phyloP scores from a whole-genome alignment of 208 protist genomes.

The Balamuthia mandrillaris region DNA sequence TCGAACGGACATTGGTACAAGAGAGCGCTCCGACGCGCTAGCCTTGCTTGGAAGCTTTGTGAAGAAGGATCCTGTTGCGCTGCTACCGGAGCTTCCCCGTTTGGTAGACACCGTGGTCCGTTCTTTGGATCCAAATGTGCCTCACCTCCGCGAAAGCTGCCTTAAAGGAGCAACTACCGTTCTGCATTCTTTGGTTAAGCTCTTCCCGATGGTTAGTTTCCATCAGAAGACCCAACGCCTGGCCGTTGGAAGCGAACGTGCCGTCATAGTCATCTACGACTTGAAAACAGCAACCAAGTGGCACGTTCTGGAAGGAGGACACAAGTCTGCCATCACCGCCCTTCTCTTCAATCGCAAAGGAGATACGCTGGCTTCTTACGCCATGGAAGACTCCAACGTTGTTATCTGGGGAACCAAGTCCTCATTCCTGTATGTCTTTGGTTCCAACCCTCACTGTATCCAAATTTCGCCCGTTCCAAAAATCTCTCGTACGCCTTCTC shows the following conservation, averaged over 20 bases:
- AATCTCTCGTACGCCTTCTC: too few relatives aligned
- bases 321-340: slow-evolving; percentile 38
- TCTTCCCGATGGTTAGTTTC: slow-evolving; percentile 70
- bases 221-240: slow-evolving; percentile 64
- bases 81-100: neutral
- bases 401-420: slow-evolving; percentile 56
- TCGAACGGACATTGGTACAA: neutral
- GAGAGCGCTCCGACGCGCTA: neutral
- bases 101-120: slow-evolving; percentile 55
- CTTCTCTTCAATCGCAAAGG: slow-evolving; percentile 58
- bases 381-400: slow-evolving; percentile 44
- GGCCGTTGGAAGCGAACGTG: slow-evolving; percentile 61
- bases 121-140: slow-evolving; percentile 65
- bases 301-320: slow-evolving; percentile 55
- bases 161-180: slow-evolving; percentile 53
- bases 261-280: slow-evolving; percentile 71
- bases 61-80: neutral
- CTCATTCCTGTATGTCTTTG: slow-evolving; percentile 55
- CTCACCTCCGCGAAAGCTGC: slow-evolving; percentile 60
- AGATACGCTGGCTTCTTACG: slow-evolving; percentile 56
- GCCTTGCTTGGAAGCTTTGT: neutral
- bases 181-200: slow-evolving; percentile 66
- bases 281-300: slow-evolving; percentile 64
- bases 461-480: too few relatives aligned
- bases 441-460: too few relatives aligned